Conservation (phyloP, 1,284 basidiomycete species). For the Baeospora myosura region DNA sequence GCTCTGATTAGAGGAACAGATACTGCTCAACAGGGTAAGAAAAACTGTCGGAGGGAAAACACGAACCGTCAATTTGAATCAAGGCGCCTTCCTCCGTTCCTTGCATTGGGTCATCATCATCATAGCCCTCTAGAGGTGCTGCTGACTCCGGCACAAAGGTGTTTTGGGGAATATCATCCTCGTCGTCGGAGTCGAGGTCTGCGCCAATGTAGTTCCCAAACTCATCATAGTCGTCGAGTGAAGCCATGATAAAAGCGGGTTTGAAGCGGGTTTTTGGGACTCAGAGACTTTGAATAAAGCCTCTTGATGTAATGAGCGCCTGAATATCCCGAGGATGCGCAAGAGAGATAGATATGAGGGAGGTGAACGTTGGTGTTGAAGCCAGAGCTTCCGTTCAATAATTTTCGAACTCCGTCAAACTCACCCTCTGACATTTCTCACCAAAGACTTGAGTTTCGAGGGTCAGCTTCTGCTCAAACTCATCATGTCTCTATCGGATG, state of each 20-base stretch:
- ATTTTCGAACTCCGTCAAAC: conserved; percentile 28
- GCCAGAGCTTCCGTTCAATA: no score
- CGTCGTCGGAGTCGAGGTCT: conserved; percentile 86
- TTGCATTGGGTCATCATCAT: conserved; percentile 56
- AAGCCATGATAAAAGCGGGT: no score
- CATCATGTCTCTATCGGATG: conserved; percentile 21
- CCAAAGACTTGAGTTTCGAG: no score
- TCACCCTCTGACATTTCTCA: no score
- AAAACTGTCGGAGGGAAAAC: conserved; percentile 11
- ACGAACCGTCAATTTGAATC: conserved; percentile 78
- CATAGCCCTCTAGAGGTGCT: conserved; percentile 69
- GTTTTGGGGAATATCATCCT: conserved; percentile 52
- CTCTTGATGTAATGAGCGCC: no score
- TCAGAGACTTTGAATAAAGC: no score
- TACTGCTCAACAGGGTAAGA: not conserved
- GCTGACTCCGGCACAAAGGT: conserved; percentile 32
- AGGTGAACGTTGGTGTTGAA: no score
- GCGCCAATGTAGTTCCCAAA: conserved; percentile 96
- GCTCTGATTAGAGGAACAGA: conserved; percentile 37
- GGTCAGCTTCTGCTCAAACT: conserved; percentile 1
- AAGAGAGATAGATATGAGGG: no score
- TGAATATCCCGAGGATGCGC: no score
- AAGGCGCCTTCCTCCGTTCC: conserved; percentile 52
- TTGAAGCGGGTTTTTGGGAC: no score
- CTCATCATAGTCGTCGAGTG: conserved; percentile 82